These are phyloP conservation scores for Penicillium coprophilum DNA, from an alignment of 495 filamentous ascomycete species.

Conservation along the genomic window DNA sequence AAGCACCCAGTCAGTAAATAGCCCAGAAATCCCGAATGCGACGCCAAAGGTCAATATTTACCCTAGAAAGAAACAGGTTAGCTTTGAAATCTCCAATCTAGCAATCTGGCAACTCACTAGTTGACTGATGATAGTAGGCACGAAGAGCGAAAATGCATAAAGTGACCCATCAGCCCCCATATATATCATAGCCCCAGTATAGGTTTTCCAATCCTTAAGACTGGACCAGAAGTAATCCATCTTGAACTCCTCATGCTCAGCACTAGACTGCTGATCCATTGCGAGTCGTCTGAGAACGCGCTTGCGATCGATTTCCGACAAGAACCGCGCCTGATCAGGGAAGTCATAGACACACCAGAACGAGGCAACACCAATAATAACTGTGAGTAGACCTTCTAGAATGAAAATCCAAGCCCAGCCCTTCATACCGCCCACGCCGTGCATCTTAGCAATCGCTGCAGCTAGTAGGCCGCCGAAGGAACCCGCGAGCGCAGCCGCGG, in stretches of 20 bases:
- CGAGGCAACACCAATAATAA: conserved; percentile 69
- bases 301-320: conserved; percentile 67
- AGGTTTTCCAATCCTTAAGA: conserved; percentile 88
- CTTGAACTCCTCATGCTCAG: conserved; percentile 77
- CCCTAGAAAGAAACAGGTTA: conserved; percentile 24
- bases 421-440: conserved; percentile 58
- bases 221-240: conserved; percentile 73
- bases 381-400: conserved; percentile 68
- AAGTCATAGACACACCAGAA: conserved; percentile 92
- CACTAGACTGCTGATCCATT: conserved; percentile 72
- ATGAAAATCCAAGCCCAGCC: conserved; percentile 78
- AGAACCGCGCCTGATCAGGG: conserved; percentile 77
- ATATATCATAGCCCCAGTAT: conserved; percentile 70
- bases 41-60: conserved; percentile 1
- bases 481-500: conserved; percentile 75
- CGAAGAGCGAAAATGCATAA: conserved; percentile 88
- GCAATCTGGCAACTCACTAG: conserved; percentile 31
- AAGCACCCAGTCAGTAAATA: conserved; percentile 2
- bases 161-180: conserved; percentile 71
- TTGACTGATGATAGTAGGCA: conserved; percentile 78
- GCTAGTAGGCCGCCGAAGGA: conserved; percentile 68
- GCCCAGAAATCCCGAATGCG: too few relatives aligned
- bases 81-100: conserved; percentile 21
- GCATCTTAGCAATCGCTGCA: conserved; percentile 54
- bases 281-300: conserved; percentile 74